Evolutionary conservation across 495 filamentous ascomycete genomes (phyloP), one percentile per base, ranked within the genome.

Genomic region (Articulospora tetracladia): DNA sequence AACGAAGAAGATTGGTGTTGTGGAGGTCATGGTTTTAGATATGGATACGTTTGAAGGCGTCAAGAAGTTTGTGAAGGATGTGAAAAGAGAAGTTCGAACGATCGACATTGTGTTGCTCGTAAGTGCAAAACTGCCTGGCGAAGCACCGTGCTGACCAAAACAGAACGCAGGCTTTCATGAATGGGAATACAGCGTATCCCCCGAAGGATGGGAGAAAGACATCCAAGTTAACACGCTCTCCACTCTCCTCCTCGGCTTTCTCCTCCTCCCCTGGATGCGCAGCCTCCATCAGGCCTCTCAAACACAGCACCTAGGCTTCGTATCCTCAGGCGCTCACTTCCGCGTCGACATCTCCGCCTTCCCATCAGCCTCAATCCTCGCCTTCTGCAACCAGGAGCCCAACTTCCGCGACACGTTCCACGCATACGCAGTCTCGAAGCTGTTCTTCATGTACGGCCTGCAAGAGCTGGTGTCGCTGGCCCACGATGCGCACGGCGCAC

Each of bases 21-120:
- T 86, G 11, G 83, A 81, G 77, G 78, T 85, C 12, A 84, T 81
- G 80, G 67, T 74, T 23, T 65, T 89, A 0, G 85, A 87, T 54
- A 74, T 87, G 51, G 68, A 69, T 8, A 62, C 63, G 7, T 68
- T 70, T 55, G 59, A 63, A 19, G 55, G 57, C 0, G 58, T 58
- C 0, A 49, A 60, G 20, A 25, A 3, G 0, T 71, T 73, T 58
- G 69, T 55, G 12, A 59, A 67, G 10, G 22, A 46, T 19, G 15
- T 71, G 3, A 58, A 58, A 20, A 13, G 24, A 1, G 59, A 68
- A 12, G 59, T 63, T 19, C 50, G 65, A 41, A 53, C 41, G 7
- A 60, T 70, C 11, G 66, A 70, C 44, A 48, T 53, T 55, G 59
- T 66, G 17, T 22, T 69, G 1, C 56, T 70, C 20, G 22, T 22